Evolutionary conservation across 169 alveolate species (phyloP), one percentile per base, ranked within the genome.

Genomic region (Plasmodium cynomolgi): DNA sequence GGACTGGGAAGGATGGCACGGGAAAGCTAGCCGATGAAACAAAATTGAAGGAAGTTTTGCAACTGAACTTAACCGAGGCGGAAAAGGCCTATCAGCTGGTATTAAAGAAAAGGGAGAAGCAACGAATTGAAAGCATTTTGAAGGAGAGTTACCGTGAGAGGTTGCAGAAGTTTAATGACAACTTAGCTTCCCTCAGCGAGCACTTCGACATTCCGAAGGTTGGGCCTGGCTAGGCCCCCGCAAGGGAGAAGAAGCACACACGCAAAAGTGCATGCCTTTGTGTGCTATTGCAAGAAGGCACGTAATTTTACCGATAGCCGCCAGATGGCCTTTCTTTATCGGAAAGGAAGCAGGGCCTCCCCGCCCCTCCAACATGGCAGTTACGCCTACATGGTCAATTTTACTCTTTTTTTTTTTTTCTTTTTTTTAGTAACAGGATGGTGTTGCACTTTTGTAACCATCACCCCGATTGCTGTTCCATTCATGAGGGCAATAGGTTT

Each of bases 191-290:
- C 26, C 96, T 98, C 13, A 96, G 98, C 5, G 98, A 97, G 37
- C 99, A 97, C 93, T 97, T 97, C 93, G 99, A 97, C 81, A 97
- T 97, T 39, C 99, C 99, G 7, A 97, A 97, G 74, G 99, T 97
- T 37, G 99, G 99, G 17, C 99, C 99, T 3, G 99, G 99, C 17
- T 96, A 93, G 37, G 7, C 37, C 50, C n/a, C 34, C n/a, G 33
- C 29, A 83, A 20, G 44, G 9, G 41, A 50, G 44, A 39, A 33
- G 15, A 39, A 33, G 15, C 15, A 17, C 41, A 72, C 41, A 77
- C 50, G 62, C 62, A 15, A 15, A 50, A 15, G 3, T 13, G 62
- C 15, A 13, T 50, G 62, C 20, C 62, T 50, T 3, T 9, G 23
- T 50, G 62, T 15, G 62, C 62, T 50, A 50, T 50, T 50, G 62